A percentile compares a stretch with the other conserved stretches of the same genome.
Evolutionary conservation across 2,329 filamentous ascomycete species (phyloP).

Genomic region (Cyphellophora europaea): DNA sequence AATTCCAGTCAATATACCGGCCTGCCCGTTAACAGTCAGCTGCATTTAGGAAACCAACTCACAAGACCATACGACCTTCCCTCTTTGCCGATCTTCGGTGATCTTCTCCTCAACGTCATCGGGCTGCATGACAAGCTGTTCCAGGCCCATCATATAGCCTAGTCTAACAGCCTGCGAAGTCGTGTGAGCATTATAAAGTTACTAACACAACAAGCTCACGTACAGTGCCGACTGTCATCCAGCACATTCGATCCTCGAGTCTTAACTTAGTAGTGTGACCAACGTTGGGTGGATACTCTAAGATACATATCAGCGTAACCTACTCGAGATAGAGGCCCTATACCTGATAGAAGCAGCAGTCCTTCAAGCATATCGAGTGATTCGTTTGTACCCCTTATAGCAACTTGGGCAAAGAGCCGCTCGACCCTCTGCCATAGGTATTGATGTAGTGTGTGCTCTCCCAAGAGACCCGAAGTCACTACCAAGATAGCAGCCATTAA

Average conservation of each 20-base stretch:
- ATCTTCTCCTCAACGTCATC: slow-evolving; percentile 7
- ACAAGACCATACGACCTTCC: slow-evolving; percentile 9
- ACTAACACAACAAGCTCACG: neutral
- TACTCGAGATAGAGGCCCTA: neutral
- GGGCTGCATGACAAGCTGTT: slow-evolving; percentile 7
- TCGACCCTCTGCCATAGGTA: slow-evolving; percentile 8
- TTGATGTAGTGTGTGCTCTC: slow-evolving; percentile 6
- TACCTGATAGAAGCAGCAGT: slow-evolving; percentile 8
- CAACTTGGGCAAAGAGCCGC: slow-evolving; percentile 6
- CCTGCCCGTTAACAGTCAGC: no score
- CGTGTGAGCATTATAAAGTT: slow-evolving; percentile 1
- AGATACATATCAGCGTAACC: neutral
- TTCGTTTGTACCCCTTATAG: slow-evolving; percentile 6
- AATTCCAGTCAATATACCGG: no score
- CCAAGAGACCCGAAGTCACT: slow-evolving; percentile 4
- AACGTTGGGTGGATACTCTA: slow-evolving; percentile 9
- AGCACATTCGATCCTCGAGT: slow-evolving; percentile 10
- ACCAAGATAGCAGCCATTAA: slow-evolving; percentile 7
- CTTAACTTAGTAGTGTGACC: slow-evolving; percentile 4
- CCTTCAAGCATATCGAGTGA: slow-evolving; percentile 9
- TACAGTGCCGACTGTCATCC: slow-evolving; percentile 10
- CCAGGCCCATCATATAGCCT: slow-evolving; percentile 7
- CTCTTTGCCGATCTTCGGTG: slow-evolving; percentile 7
- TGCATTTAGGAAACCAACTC: no score
- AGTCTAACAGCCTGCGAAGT: slow-evolving; percentile 5